Percentiles rank a stretch among this genome's conserved stretches.
Evolutionary conservation across 805 yeast species (phyloP).

Genomic region (Lipomyces orientalis): DNA sequence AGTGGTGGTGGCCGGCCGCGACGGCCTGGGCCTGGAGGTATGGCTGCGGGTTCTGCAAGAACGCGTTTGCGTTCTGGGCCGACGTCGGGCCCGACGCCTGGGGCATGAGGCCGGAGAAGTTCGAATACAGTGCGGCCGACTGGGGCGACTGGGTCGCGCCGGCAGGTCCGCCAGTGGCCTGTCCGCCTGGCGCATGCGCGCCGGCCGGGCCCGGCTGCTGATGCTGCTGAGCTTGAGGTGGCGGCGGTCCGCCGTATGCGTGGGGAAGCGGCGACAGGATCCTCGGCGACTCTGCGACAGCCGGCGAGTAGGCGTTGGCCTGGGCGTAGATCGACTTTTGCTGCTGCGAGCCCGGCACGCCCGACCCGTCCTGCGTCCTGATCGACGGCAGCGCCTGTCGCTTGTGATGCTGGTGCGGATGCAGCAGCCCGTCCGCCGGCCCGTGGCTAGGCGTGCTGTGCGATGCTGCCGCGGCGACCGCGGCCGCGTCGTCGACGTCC

Average conservation of each 20-base stretch:
- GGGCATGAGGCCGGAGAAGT: constrained; percentile 15
- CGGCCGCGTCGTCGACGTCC: constrained; percentile 18
- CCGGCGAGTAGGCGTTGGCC: constrained; percentile 14
- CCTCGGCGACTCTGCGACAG: constrained; percentile 28
- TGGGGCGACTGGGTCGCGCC: constrained; percentile 10
- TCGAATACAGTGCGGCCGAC: constrained; percentile 21
- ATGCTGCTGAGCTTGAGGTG: constrained; percentile 21
- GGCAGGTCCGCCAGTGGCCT: constrained; percentile 3
- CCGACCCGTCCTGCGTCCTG: constrained; percentile 20
- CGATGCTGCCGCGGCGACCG: constrained; percentile 9
- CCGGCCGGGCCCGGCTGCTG: constrained; percentile 12
- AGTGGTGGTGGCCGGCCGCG: constrained; percentile 22
- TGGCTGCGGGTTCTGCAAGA: constrained; percentile 25
- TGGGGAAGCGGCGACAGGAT: constrained; percentile 34
- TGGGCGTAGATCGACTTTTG: constrained; percentile 13
- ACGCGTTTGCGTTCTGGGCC: constrained; percentile 30
- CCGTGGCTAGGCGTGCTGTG: constrained; percentile 17
- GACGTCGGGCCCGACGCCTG: constrained; percentile 12
- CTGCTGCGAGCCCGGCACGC: not conserved
- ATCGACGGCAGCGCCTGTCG: constrained; percentile 28
- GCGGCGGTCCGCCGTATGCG: constrained; percentile 23
- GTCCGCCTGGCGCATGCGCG: not conserved
- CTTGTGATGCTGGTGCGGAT: constrained; percentile 14
- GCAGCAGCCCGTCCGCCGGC: not conserved
- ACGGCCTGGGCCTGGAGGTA: constrained; percentile 15